Evolutionary conservation across 2,329 filamentous ascomycete species (phyloP), one percentile per base, ranked within the genome.

Genomic region (Calonectria honghensis): DNA sequence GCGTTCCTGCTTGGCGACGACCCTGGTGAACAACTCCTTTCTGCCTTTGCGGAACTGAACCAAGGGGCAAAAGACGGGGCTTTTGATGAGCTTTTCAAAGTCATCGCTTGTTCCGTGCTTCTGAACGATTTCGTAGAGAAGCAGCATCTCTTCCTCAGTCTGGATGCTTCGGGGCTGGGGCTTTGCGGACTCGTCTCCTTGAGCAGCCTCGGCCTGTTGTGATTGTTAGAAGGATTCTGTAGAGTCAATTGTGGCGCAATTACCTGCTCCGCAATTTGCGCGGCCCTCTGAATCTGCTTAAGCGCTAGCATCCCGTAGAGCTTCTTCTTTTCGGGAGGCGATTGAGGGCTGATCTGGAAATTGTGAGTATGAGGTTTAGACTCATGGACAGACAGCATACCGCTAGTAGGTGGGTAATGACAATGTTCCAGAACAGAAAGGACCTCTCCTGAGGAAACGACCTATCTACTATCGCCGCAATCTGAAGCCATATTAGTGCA

Each of bases 351-450:
- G 52, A 82, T 85, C 89, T 90, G 32, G 6, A 24, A 7, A 31
- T 35, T 39, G 59, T 80, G n/a, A 81, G 78, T 24, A 6, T 11
- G 14, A 35, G 20, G 24, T 39, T 41, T 41, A 24, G 57, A 29
- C 10, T 5, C 11, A 13, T 39, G 20, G 11, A 18, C 6, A 37
- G n/a, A 9, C 24, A n/a, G 81, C 87, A 79, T 81, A 91, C 90
- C 69, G 90, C 88, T 69, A 91, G 85, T 39, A 91, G 79, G 74
- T 89, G 88, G 0, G 89, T 91, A 20, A 90, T 85, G 27, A 87
- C 83, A 76, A 91, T 91, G 75, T 89, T 91, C 86, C 87, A 90
- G 74, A 91, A 91, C 81, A 90, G 84, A 71, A 87, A 89, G 2
- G 83, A 83, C 37, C 87, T 84, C 29, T 91, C 89, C 35, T 85